A percentile compares a stretch with the other conserved stretches of the same genome.
These are phyloP conservation scores for Metschnikowia gruessii DNA, from an alignment of 805 yeast species.

Conservation along the genomic window DNA sequence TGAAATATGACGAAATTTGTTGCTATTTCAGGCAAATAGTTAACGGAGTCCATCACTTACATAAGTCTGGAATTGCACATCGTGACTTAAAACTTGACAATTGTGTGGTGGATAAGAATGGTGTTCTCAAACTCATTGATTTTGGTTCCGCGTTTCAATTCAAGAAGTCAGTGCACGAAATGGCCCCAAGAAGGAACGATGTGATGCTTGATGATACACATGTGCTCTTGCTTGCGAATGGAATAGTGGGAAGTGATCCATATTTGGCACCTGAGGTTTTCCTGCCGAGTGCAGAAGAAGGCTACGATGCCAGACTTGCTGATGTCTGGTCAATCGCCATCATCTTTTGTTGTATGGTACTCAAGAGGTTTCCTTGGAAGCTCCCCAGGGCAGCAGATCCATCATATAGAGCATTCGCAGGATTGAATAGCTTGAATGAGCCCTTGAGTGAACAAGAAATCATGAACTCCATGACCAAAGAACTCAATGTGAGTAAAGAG, in stretches of 20 bases:
- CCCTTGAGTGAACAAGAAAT: slow-evolving; percentile 14
- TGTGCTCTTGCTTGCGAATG: slow-evolving; percentile 61
- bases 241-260: slow-evolving; percentile 95
- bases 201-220: slow-evolving; percentile 23
- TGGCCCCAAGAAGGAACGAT: slow-evolving; percentile 35
- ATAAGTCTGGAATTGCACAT: slow-evolving; percentile 82
- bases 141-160: slow-evolving; percentile 91
- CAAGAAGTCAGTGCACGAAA: slow-evolving; percentile 37
- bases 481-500: slow-evolving; percentile 13
- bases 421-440: slow-evolving; percentile 13
- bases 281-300: slow-evolving; percentile 27
- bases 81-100: slow-evolving; percentile 91
- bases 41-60: slow-evolving; percentile 73
- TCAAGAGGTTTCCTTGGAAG: slow-evolving; percentile 93
- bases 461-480: slow-evolving; percentile 14
- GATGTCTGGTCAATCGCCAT: slow-evolving; percentile 96
- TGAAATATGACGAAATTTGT: slow-evolving; percentile 64
- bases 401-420: slow-evolving; percentile 63
- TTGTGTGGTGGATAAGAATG: slow-evolving; percentile 75
- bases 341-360: slow-evolving; percentile 84
- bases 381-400: slow-evolving; percentile 77
- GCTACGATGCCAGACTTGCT: slow-evolving; percentile 82
- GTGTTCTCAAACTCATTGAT: slow-evolving; percentile 83
- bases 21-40: slow-evolving; percentile 84
- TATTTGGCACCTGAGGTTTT: slow-evolving; percentile 93